A percentile compares a stretch with the other conserved stretches of the same genome.
Evolutionary conservation across 345 rosid species (phyloP).

Genomic region (Murraya koenigii): DNA sequence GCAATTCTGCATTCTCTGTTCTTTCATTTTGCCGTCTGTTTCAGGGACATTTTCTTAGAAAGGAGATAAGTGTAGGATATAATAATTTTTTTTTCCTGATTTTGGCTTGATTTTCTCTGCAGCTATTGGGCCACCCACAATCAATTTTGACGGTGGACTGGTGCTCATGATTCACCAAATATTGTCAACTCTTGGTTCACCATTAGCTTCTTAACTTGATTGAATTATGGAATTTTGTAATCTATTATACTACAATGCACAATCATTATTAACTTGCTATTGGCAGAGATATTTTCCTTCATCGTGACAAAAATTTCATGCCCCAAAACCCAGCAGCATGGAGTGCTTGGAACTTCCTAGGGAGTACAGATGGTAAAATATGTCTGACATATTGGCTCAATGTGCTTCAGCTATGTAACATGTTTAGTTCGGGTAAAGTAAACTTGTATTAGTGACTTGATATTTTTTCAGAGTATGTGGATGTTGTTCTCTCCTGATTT

Average conservation of each 20-base stretch:
- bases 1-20: slow-evolving; percentile 74
- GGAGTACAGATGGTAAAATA: slow-evolving; percentile 55
- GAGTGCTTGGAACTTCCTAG: slow-evolving; percentile 95
- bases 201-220: not conserved
- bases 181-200: too few species aligned
- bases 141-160: not conserved
- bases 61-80: not conserved
- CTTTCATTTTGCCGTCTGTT: slow-evolving; percentile 80
- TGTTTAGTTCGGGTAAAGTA: not conserved
- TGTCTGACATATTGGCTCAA: slow-evolving; percentile 94
- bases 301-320: slow-evolving; percentile 71
- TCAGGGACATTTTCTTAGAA: slow-evolving; percentile 42
- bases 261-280: slow-evolving; percentile 10
- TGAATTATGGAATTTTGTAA: not conserved
- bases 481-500: not conserved
- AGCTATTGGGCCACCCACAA: slow-evolving; percentile 83
- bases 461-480: not conserved
- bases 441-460: not conserved
- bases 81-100: not conserved
- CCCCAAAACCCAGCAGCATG: slow-evolving; percentile 50
- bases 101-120: slow-evolving; percentile 5
- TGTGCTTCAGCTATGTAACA: slow-evolving; percentile 72
- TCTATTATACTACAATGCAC: not conserved
- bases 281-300: slow-evolving; percentile 79
- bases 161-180: too few species aligned